Evolutionary conservation across 2,329 filamentous ascomycete species (phyloP), one percentile per base, ranked within the genome.

Genomic region (Macrophomina pseudophaseolina): DNA sequence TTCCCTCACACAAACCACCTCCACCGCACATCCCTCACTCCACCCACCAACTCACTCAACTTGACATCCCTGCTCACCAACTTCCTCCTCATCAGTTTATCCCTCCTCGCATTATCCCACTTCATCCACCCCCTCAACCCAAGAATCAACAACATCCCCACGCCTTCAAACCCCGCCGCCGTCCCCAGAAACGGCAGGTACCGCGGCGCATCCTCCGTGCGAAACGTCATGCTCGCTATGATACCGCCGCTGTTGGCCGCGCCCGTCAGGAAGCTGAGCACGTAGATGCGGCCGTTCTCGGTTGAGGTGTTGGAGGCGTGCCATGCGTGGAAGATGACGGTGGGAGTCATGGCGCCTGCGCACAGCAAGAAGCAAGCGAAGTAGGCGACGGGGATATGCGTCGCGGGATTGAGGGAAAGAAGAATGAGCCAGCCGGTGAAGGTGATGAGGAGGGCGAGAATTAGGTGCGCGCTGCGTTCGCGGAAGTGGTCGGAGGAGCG

Each of bases 41-140:
- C 66, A 2, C 62, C 60, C 1, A 53, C 49, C 60, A 67, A 16
- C n/a, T 67, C 66, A 14, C 66, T 64, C 53, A 64, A 18, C 33
- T 18, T 53, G 1, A 64, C 60, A 33, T 67, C 66, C 49, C 60
- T 59, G 16, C 49, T 54, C 4, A 54, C 44, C 60, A 65, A n/a
- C 42, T 33, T 52, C 53, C 12, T 33, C 8, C 66, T 62, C 62
- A 67, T 51, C 6, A 35, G 18, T 3, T 44, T 30, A 52, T 67
- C 66, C 28, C 66, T 64, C 51, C 62, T 48, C 23, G 18, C 28
- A 40, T 67, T 67, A 35, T 67, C 60, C 51, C 60, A 40, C 32
- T n/a, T n/a, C 59, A 67, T 65, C 66, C 66, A 67, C 16, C n/a
- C 40, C 23, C 66, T n/a, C 60, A 67, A 4, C n/a, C 33, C 51